Conservation (phyloP, 148 eudicot species). For the Rhododendron mucronatum region DNA sequence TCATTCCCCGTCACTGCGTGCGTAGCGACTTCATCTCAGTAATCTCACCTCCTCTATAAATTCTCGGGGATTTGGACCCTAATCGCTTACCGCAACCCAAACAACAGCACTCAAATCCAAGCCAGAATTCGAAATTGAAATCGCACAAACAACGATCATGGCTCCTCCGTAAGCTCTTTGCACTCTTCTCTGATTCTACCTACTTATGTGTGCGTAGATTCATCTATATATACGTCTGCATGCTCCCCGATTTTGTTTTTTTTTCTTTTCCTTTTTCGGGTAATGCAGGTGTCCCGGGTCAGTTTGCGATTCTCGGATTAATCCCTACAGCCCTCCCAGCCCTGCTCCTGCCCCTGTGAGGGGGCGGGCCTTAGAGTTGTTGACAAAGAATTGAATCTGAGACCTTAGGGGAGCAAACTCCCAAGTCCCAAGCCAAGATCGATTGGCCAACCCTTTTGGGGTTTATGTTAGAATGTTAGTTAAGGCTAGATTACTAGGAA, state of each 20-base stretch:
- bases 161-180: background rate
- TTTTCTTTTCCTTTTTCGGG: no score
- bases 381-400: background rate
- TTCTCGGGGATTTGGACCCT: background rate
- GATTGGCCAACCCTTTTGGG: background rate
- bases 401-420: background rate
- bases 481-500: no score
- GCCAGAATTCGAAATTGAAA: background rate
- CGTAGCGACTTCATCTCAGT: background rate
- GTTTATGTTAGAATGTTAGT: no score
- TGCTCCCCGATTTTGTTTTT: background rate
- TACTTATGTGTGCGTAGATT: background rate
- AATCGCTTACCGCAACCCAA: background rate
- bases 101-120: background rate
- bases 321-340: no score
- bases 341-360: no score
- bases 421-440: background rate
- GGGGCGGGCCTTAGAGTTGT: background rate
- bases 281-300: no score
- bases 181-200: background rate
- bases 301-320: no score
- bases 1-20: conserved; percentile 7
- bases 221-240: no score
- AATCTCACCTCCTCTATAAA: background rate
- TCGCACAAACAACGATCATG: background rate